Evolutionary conservation across 306 rosid genomes (phyloP).

Genomic region (Gastrolobium villosum): DNA sequence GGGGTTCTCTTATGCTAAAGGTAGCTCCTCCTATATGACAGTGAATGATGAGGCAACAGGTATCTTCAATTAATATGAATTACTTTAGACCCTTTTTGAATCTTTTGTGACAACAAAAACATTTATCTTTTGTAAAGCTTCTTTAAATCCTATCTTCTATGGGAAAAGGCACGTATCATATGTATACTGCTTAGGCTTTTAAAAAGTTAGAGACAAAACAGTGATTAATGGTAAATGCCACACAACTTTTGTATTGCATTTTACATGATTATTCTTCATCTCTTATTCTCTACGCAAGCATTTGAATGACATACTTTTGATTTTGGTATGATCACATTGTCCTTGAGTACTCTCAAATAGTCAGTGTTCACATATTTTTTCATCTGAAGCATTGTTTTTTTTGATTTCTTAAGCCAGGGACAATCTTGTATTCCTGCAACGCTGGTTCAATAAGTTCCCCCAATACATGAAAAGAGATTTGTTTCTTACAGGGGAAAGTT

Average conservation of each 20-base stretch:
- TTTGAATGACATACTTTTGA: slow-evolving; percentile 38
- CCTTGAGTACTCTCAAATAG: slow-evolving; percentile 30
- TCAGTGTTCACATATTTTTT: slow-evolving; percentile 31
- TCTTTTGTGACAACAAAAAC: slow-evolving; percentile 35
- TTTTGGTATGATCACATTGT: slow-evolving; percentile 25
- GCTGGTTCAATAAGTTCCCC: slow-evolving; percentile 78
- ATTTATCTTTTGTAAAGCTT: slow-evolving; percentile 42
- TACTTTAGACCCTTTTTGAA: slow-evolving; percentile 7
- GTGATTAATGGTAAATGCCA: slow-evolving; percentile 45
- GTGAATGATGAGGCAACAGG: slow-evolving; percentile 75
- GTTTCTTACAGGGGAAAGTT: slow-evolving; percentile 80
- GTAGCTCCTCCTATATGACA: slow-evolving; percentile 61
- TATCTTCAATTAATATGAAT: slow-evolving; percentile 34
- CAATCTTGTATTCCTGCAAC: slow-evolving; percentile 69
- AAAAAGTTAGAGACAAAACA: slow-evolving; percentile 51
- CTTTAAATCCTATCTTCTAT: slow-evolving; percentile 49
- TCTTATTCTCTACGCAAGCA: slow-evolving; percentile 38
- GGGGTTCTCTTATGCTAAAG: slow-evolving; percentile 75
- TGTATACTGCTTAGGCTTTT: slow-evolving; percentile 53
- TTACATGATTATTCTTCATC: slow-evolving; percentile 42
- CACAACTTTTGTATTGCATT: slow-evolving; percentile 48
- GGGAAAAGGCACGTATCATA: slow-evolving; percentile 45
- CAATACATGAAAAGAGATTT: slow-evolving; percentile 63
- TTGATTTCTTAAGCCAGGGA: slow-evolving; percentile 72
- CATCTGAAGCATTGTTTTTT: slow-evolving; percentile 49